These are phyloP conservation scores for Grosmannia penicillata DNA, from an alignment of 2,329 filamentous ascomycete genomes.

Conservation along the genomic window DNA sequence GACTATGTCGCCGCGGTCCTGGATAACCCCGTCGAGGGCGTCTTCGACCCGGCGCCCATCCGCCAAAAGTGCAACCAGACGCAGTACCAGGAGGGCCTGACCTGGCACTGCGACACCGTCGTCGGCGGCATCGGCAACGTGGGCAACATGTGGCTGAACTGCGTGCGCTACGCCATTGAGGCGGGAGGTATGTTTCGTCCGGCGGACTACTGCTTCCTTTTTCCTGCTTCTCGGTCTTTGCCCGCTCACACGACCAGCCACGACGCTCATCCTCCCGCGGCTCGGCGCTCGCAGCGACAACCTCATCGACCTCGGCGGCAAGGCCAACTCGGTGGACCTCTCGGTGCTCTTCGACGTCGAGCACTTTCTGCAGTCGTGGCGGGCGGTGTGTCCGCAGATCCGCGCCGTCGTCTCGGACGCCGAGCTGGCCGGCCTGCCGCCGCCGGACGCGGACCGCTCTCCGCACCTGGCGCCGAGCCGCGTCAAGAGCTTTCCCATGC, in stretches of 20 bases:
- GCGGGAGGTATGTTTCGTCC: conserved; percentile 7
- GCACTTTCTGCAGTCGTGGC: conserved; percentile 7
- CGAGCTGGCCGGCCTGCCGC: conserved; percentile 2
- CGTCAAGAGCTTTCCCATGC: conserved; percentile 6
- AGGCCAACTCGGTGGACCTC: conserved; percentile 5
- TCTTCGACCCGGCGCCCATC: conserved; percentile 9
- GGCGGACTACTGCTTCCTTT: not conserved
- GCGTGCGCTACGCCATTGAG: conserved; percentile 21
- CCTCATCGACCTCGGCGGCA: conserved; percentile 16
- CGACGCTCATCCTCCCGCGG: conserved; percentile 9
- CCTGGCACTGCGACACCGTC: conserved; percentile 20
- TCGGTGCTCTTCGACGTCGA: conserved; percentile 5
- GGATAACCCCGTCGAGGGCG: conserved; percentile 9
- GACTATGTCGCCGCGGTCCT: conserved; percentile 10
- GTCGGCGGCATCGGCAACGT: conserved; percentile 22
- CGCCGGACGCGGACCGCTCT: not conserved
- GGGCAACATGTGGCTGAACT: conserved; percentile 21
- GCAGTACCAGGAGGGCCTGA: conserved; percentile 18
- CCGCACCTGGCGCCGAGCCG: conserved; percentile 2
- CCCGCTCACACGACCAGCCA: conserved; percentile 2
- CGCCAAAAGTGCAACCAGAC: conserved; percentile 14
- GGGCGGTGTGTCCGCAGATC: conserved; percentile 7
- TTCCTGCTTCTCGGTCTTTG: not conserved
- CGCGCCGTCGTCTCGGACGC: conserved; percentile 6
- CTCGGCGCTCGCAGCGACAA: conserved; percentile 12